A percentile compares a stretch with the other conserved stretches of the same genome.
Evolutionary conservation across 768 basidiomycete genomes (phyloP).

Genomic region (Amanita jacksonii): DNA sequence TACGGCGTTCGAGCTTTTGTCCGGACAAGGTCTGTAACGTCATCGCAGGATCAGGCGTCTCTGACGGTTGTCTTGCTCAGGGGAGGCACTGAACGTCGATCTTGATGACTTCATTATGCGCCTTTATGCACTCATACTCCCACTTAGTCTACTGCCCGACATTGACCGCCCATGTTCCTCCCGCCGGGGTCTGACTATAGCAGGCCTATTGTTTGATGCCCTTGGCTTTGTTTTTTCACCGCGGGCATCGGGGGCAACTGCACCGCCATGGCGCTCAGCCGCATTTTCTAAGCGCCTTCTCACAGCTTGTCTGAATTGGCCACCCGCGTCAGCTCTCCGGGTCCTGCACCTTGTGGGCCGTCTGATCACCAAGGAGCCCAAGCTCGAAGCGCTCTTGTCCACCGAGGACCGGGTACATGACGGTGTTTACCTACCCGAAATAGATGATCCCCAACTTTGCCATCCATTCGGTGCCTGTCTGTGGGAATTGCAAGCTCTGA

Average conservation of each 20-base stretch:
- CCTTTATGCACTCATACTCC: slow-evolving; percentile 75
- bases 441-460: slow-evolving; percentile 83
- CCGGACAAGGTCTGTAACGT: slow-evolving; percentile 66
- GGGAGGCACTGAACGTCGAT: slow-evolving; percentile 97
- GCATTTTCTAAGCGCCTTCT: slow-evolving; percentile 94
- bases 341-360: slow-evolving; percentile 64
- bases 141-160: slow-evolving; percentile 56
- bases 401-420: slow-evolving; percentile 81
- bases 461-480: slow-evolving; percentile 79
- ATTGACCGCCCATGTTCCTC: slow-evolving; percentile 41
- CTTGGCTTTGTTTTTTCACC: slow-evolving; percentile 77
- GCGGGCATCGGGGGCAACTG: slow-evolving; percentile 40
- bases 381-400: slow-evolving; percentile 74
- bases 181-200: slow-evolving; percentile 23
- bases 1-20: slow-evolving; percentile 95
- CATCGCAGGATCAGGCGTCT: not conserved
- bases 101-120: slow-evolving; percentile 78
- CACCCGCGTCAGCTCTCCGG: slow-evolving; percentile 52
- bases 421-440: slow-evolving; percentile 76
- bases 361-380: slow-evolving; percentile 68
- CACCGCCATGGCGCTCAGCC: slow-evolving; percentile 69
- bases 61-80: slow-evolving; percentile 31
- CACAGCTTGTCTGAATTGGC: slow-evolving; percentile 72
- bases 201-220: slow-evolving; percentile 81
- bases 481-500: slow-evolving; percentile 72